Percentiles rank a stretch among this genome's conserved stretches.
These are phyloP conservation scores for Dactylellina parvicollis DNA, from an alignment of 2,329 filamentous ascomycete genomes.

Conservation along the genomic window DNA sequence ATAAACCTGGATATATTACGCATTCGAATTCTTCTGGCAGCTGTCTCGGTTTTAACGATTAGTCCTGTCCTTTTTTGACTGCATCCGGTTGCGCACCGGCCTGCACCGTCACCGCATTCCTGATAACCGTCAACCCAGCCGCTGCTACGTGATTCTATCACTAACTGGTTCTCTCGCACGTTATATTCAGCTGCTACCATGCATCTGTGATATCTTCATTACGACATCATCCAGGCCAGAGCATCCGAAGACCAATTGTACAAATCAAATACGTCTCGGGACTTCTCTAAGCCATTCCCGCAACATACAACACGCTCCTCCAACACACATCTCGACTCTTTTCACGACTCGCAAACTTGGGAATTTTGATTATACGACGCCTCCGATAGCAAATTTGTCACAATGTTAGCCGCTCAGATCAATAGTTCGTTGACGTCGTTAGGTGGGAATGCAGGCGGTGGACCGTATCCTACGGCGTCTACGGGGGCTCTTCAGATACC, in stretches of 20 bases:
- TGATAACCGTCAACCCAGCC: conserved; percentile 1
- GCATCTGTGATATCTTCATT: conserved; percentile 34
- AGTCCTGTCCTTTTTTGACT: neutral
- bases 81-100: conserved; percentile 21
- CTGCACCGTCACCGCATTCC: conserved; percentile 9
- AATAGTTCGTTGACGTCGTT: conserved; percentile 32
- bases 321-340: conserved; percentile 6
- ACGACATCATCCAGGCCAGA: conserved; percentile 30
- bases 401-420: conserved; percentile 32
- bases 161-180: neutral
- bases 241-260: conserved; percentile 14
- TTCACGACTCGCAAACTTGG: neutral
- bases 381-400: conserved; percentile 4
- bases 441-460: conserved; percentile 28
- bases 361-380: neutral
- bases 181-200: conserved; percentile 32
- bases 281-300: too few relatives aligned
- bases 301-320: conserved; percentile 19
- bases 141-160: neutral
- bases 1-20: too few relatives aligned
- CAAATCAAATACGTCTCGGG: neutral
- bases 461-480: conserved; percentile 33
- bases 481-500: conserved; percentile 30
- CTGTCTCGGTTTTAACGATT: conserved; percentile 10
- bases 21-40: neutral